phyloP scores from a whole-genome alignment of 257 asterid species.

The Ballota nigra region DNA sequence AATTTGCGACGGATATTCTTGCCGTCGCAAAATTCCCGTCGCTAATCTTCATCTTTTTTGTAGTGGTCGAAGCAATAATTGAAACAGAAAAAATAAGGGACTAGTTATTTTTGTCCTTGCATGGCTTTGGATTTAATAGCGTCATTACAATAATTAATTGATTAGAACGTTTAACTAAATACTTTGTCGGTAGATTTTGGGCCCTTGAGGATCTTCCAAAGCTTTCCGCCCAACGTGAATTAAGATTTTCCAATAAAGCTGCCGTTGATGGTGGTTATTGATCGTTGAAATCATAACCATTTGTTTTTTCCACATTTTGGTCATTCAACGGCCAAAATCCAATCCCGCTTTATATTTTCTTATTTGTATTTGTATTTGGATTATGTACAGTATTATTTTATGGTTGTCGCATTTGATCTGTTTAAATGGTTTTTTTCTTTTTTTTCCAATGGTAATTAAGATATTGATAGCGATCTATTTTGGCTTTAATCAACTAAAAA shows the following conservation, averaged over 20 bases:
- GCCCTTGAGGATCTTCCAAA: slow-evolving; percentile 32
- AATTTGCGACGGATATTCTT: no score
- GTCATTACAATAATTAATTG: slow-evolving; percentile 5
- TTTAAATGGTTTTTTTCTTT: slow-evolving; percentile 1
- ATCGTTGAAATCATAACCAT: slow-evolving; percentile 36
- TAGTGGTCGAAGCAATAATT: slow-evolving; percentile 14
- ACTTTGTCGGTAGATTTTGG: slow-evolving; percentile 45
- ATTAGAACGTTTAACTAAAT: not conserved
- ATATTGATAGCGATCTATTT: slow-evolving; percentile 17
- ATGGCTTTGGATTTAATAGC: slow-evolving; percentile 21
- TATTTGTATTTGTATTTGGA: not conserved
- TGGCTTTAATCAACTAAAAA: slow-evolving; percentile 25
- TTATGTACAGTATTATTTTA: not conserved
- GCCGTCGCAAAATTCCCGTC: no score
- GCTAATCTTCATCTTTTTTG: no score
- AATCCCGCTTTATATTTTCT: not conserved
- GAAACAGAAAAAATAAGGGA: not conserved
- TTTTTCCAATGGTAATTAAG: slow-evolving; percentile 9
- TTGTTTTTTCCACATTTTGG: not conserved
- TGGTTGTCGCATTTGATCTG: not conserved
- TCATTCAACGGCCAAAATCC: slow-evolving; percentile 22
- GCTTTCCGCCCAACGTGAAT: slow-evolving; percentile 15
- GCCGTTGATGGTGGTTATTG: slow-evolving; percentile 67
- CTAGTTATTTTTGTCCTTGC: not conserved
- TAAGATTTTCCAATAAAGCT: slow-evolving; percentile 30